Percentiles rank a stretch among this genome's conserved stretches.
These are phyloP conservation scores for Polyplosphaeria fusca DNA, from an alignment of 495 filamentous ascomycete species.

Conservation along the genomic window DNA sequence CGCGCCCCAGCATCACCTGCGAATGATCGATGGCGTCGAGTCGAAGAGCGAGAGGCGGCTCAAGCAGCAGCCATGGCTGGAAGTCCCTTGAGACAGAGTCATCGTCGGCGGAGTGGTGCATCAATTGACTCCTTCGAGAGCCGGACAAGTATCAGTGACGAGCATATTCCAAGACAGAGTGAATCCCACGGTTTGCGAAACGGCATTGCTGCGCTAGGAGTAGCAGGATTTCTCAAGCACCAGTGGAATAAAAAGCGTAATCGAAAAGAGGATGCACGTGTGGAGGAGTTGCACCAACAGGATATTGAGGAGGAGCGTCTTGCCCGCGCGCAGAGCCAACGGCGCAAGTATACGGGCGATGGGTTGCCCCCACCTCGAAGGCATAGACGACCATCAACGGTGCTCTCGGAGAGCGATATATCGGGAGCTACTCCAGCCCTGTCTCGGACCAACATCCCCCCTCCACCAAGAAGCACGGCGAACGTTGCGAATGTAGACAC, in stretches of 20 bases:
- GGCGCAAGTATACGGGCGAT: conserved; percentile 37
- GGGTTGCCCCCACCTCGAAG: conserved; percentile 20
- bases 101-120: conserved; percentile 42
- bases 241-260: conserved; percentile 60
- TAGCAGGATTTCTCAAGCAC: conserved; percentile 61
- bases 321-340: conserved; percentile 52
- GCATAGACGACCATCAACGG: conserved; percentile 20
- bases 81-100: conserved; percentile 22
- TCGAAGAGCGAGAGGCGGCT: conserved; percentile 43
- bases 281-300: conserved; percentile 56
- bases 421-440: conserved; percentile 36
- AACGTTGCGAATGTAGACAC: conserved; percentile 39
- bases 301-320: conserved; percentile 62
- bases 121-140: conserved; percentile 38
- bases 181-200: conserved; percentile 55
- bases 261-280: conserved; percentile 60
- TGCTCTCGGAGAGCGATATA: conserved; percentile 31
- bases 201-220: conserved; percentile 65
- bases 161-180: conserved; percentile 27
- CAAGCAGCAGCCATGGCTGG: conserved; percentile 29
- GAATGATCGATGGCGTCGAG: conserved; percentile 39
- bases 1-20: conserved; percentile 39
- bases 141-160: conserved; percentile 33
- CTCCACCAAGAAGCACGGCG: conserved; percentile 20
- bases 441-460: conserved; percentile 30